Base-by-base conservation (phyloP, 2,329 filamentous ascomycete species). In the Cladobotryum mycophilum region DNA sequence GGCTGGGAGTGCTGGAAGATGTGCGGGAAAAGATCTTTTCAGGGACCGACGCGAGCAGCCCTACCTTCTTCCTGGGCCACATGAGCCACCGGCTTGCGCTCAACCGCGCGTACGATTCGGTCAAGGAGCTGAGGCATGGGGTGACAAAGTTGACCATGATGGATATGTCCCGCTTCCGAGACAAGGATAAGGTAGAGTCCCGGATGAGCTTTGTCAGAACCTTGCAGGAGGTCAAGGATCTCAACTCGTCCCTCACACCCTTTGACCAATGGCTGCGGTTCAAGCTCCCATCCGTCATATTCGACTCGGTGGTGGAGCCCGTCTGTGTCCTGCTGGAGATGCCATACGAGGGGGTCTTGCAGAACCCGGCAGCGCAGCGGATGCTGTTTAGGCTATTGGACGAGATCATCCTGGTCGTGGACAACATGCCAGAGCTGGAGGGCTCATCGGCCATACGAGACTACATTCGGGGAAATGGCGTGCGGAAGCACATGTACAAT, bases 1-100 rank as follows among this genome's bases (percentile, higher is more conserved):
- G 91, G 1, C 80, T 97, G 67, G 92, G 93, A 1, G 73, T 89
- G 2, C 75, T 89, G n/a, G 90, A 97, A 45, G 78, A 84, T 45
- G 76, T 96, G 38, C 89, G 89, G 59, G 68, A 76, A 34, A 67
- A 77, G 11, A 66, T 95, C 25, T 96, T 96, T 58, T 76, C 80
- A 0, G 79, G 91, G 54, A 74, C 79, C 0, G 64, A 69, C 1
- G 73, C 70, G 1, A 48, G 14, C 12, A 78, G 87, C 22, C 93
- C 93, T 2, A 81, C 80, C 49, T 96, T 95, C 59, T 75, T 96
- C 52, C 64, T 90, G 25, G 89, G 88, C 8, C 75, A 82, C 51
- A 73, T 78, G 65, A 71, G 67, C n/a, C 71, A 79, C 52, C 66
- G 70, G 0, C 55, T 84, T 4, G 68, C 59, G 3, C 69, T 71